Evolutionary conservation across 352 stramenopile genomes (phyloP).

Genomic region (Phytophthora citrophthora): DNA sequence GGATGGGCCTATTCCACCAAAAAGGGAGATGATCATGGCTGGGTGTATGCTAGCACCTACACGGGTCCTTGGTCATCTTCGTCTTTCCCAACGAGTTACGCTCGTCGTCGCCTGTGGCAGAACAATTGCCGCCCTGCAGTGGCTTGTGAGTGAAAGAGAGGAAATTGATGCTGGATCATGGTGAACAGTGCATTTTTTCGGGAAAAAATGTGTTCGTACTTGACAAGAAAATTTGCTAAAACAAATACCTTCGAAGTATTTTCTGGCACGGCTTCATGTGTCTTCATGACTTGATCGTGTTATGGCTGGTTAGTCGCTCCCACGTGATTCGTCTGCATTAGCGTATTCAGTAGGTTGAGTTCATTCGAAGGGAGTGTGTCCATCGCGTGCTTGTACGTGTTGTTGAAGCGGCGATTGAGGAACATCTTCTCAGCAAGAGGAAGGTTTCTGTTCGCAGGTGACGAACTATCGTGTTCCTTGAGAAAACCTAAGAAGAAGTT

Average conservation of each 20-base stretch:
- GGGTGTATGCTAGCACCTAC: conserved; percentile 72
- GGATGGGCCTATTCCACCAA: conserved; percentile 74
- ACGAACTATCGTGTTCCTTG: conserved; percentile 30
- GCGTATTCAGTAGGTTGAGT: conserved; percentile 21
- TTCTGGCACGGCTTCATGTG: no score
- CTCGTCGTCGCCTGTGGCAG: conserved; percentile 71
- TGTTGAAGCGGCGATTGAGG: conserved; percentile 47
- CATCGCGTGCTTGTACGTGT: conserved; percentile 34
- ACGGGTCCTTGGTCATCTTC: conserved; percentile 62
- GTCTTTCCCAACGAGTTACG: conserved; percentile 36
- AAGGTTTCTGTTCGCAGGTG: conserved; percentile 21
- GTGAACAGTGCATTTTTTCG: no score
- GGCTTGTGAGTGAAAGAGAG: conserved; percentile 41
- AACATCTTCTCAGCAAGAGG: conserved; percentile 39
- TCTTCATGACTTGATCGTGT: no score
- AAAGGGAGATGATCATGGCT: conserved; percentile 71
- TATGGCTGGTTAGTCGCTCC: conserved; percentile 4
- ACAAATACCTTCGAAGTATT: no score
- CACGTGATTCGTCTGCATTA: conserved; percentile 33
- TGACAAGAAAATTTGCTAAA: no score
- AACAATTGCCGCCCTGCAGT: conserved; percentile 68
- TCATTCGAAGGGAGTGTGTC: conserved; percentile 26
- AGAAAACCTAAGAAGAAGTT: conserved; percentile 34
- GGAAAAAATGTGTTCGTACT: no score
- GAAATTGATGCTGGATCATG: no score